Evolutionary conservation across 805 yeast species (phyloP).

Genomic region (Wickerhamomyces strasburgensis): DNA sequence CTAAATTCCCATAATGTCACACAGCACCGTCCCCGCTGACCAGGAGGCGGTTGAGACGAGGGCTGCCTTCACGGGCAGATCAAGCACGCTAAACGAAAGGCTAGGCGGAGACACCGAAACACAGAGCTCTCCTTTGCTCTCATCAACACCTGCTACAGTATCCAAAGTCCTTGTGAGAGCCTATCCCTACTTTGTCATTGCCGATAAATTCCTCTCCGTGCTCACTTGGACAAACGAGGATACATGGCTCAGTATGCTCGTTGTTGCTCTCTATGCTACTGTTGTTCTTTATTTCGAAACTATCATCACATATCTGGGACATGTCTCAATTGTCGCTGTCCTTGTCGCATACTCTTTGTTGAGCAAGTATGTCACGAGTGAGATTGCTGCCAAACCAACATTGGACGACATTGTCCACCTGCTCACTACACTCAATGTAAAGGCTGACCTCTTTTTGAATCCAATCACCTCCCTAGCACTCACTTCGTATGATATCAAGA

Average conservation of each 20-base stretch:
- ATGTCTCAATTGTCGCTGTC: slow-evolving; percentile 59
- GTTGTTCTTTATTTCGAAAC: slow-evolving; percentile 72
- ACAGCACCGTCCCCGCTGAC: slow-evolving; percentile 8
- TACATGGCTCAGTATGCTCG: slow-evolving; percentile 64
- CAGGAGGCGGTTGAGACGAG: slow-evolving; percentile 30
- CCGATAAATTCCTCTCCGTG: slow-evolving; percentile 64
- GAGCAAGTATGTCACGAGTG: slow-evolving; percentile 50
- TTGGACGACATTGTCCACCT: slow-evolving; percentile 81
- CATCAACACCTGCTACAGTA: slow-evolving; percentile 88
- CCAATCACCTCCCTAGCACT: slow-evolving; percentile 78
- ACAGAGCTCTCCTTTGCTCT: slow-evolving; percentile 63
- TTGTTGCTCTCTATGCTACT: slow-evolving; percentile 50
- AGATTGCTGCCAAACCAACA: slow-evolving; percentile 66
- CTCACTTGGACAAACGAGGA: slow-evolving; percentile 92
- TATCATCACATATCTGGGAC: slow-evolving; percentile 80
- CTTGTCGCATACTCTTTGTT: slow-evolving; percentile 56
- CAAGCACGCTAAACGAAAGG: slow-evolving; percentile 17
- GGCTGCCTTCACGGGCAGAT: slow-evolving; percentile 37
- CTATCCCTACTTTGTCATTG: slow-evolving; percentile 77
- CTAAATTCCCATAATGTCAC: slow-evolving; percentile 11
- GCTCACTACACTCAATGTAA: slow-evolving; percentile 66
- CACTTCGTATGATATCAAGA: slow-evolving; percentile 70
- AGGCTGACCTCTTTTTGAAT: slow-evolving; percentile 69
- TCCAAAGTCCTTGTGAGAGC: slow-evolving; percentile 77
- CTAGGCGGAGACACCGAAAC: slow-evolving; percentile 24